Evolutionary conservation across 768 basidiomycete genomes (phyloP).

Genomic region (Auricularia sp.): DNA sequence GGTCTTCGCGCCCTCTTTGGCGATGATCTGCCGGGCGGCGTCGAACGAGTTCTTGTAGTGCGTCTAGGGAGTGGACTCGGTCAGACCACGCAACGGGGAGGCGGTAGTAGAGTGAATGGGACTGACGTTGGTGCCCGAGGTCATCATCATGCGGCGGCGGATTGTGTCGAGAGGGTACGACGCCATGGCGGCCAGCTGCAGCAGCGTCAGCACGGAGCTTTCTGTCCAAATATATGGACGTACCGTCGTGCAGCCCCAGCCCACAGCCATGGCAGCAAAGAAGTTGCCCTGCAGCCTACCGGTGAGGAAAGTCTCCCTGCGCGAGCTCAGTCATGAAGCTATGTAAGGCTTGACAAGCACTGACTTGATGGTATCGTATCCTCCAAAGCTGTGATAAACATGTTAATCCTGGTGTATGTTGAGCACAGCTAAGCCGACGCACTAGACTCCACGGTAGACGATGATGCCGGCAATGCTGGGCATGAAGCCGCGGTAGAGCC

Average conservation of each 20-base stretch:
- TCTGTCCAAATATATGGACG: background rate
- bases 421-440: constrained; percentile 7
- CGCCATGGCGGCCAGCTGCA: constrained; percentile 26
- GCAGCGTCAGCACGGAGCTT: background rate
- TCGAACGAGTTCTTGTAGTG: constrained; percentile 31
- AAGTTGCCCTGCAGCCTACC: constrained; percentile 31
- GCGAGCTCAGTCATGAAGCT: background rate
- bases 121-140: constrained; percentile 26
- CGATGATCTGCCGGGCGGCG: constrained; percentile 28
- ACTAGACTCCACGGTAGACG: constrained; percentile 37
- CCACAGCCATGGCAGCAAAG: constrained; percentile 30
- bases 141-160: constrained; percentile 40
- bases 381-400: constrained; percentile 25
- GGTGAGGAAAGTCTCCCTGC: constrained; percentile 28
- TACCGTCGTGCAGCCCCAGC: constrained; percentile 33
- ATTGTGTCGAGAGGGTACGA: constrained; percentile 38
- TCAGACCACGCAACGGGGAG: no score
- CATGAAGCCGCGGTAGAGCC: constrained; percentile 33
- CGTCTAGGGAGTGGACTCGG: constrained; percentile 19
- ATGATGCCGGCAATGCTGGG: constrained; percentile 32
- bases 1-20: constrained; percentile 29
- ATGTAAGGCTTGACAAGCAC: background rate
- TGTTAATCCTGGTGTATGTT: no score
- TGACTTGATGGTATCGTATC: constrained; percentile 29
- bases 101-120: no score